Conservation (phyloP, 345 rosid genomes). For the Bruguiera sexangula region DNA sequence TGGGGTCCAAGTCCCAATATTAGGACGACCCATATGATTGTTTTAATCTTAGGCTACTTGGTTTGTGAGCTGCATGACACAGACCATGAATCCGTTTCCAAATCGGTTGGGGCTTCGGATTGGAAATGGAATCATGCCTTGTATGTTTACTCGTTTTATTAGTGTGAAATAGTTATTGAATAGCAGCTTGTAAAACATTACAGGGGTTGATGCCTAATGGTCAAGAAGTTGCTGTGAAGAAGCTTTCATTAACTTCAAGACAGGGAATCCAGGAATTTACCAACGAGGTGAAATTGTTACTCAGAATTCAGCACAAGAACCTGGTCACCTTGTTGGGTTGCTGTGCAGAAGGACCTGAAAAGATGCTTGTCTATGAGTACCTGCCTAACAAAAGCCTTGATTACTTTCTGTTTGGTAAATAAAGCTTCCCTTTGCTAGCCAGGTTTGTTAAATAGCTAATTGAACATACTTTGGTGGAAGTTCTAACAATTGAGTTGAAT, state of each 20-base stretch:
- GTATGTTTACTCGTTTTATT: background rate
- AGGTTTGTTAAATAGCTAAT: background rate
- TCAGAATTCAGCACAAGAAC: slow-evolving; percentile 30
- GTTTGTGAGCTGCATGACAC: too few species aligned
- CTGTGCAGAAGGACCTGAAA: slow-evolving; percentile 30
- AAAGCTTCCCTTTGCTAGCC: background rate
- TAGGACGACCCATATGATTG: too few species aligned
- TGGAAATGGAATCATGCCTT: background rate
- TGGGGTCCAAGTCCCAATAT: too few species aligned
- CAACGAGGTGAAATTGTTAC: slow-evolving; percentile 29
- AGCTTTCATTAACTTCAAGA: slow-evolving; percentile 28
- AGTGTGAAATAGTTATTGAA: background rate
- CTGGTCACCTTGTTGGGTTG: slow-evolving; percentile 30
- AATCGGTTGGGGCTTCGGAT: too few species aligned
- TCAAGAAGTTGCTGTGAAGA: slow-evolving; percentile 31
- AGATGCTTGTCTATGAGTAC: slow-evolving; percentile 37
- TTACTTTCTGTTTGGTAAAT: slow-evolving; percentile 28
- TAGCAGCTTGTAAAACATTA: background rate
- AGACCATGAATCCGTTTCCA: too few species aligned
- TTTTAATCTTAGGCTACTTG: too few species aligned
- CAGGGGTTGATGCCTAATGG: slow-evolving; percentile 32
- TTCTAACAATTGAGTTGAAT: background rate
- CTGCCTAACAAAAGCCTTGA: slow-evolving; percentile 36
- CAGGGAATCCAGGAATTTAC: slow-evolving; percentile 30
- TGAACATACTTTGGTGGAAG: background rate